phyloP scores from a whole-genome alignment of 768 basidiomycete species.

The Sarcomyxa edulis region DNA sequence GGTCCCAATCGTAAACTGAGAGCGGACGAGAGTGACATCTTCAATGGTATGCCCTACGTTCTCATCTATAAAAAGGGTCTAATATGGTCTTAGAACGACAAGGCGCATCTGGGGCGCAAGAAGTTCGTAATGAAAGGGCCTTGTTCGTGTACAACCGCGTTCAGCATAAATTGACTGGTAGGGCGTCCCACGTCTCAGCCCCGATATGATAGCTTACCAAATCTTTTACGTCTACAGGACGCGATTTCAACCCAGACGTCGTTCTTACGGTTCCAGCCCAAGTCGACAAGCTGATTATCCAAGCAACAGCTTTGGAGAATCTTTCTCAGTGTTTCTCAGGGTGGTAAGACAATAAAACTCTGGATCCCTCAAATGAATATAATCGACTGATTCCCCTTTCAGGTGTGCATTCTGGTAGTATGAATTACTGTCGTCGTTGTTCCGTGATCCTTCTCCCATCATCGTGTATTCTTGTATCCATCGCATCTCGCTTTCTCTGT shows the following conservation, averaged over 20 bases:
- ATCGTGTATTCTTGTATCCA: too few relatives aligned
- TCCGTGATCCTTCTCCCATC: too few relatives aligned
- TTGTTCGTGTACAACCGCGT: slow-evolving; percentile 92
- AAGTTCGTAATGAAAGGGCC: slow-evolving; percentile 88
- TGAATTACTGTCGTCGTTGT: background rate
- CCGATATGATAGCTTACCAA: background rate
- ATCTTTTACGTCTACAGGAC: slow-evolving; percentile 64
- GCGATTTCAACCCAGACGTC: slow-evolving; percentile 87
- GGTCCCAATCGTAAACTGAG: slow-evolving; percentile 77
- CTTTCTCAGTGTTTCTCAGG: slow-evolving; percentile 96
- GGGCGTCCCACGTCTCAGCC: slow-evolving; percentile 10
- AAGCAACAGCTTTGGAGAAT: slow-evolving; percentile 92
- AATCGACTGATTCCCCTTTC: background rate
- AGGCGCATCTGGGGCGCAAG: slow-evolving; percentile 62
- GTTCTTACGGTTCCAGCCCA: slow-evolving; percentile 72
- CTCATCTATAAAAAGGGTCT: background rate
- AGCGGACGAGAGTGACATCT: slow-evolving; percentile 91
- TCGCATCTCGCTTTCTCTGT: too few relatives aligned
- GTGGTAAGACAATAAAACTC: slow-evolving; percentile 47
- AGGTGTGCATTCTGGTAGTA: slow-evolving; percentile 77
- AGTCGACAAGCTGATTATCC: slow-evolving; percentile 89
- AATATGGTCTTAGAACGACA: slow-evolving; percentile 26
- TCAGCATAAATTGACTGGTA: slow-evolving; percentile 90
- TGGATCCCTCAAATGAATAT: slow-evolving; percentile 1
- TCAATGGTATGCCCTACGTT: slow-evolving; percentile 58